Evolutionary conservation across 208 protist species (phyloP).

Genomic region (Acanthamoeba castellanii): DNA sequence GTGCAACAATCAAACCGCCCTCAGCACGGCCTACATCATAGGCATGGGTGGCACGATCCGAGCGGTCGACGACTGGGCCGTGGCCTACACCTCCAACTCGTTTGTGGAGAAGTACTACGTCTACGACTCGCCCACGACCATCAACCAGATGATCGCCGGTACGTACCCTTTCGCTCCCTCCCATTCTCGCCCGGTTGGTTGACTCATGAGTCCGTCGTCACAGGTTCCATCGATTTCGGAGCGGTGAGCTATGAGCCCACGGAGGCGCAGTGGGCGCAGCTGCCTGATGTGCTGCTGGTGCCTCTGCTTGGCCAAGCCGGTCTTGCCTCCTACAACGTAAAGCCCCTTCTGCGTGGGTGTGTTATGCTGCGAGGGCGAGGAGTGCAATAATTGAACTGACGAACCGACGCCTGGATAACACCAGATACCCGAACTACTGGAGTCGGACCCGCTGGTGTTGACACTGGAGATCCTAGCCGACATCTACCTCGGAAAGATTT

Average conservation of each 20-base stretch:
- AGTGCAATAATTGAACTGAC: no score
- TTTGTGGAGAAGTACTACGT: conserved; percentile 32
- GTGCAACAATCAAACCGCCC: conserved; percentile 10
- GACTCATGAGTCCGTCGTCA: not conserved
- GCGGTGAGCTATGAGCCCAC: conserved; percentile 10
- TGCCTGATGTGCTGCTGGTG: not conserved
- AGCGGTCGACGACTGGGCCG: conserved; percentile 2
- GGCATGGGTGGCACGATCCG: conserved; percentile 20
- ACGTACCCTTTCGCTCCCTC: not conserved
- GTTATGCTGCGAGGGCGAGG: not conserved
- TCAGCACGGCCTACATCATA: not conserved
- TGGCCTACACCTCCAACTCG: not conserved
- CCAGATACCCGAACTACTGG: not conserved
- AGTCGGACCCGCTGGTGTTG: not conserved
- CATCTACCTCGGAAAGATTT: not conserved
- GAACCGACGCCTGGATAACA: not conserved
- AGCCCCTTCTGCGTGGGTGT: not conserved
- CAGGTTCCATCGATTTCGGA: not conserved
- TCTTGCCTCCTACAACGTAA: not conserved
- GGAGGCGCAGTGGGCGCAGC: not conserved
- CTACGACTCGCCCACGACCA: conserved; percentile 1
- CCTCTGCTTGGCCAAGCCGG: not conserved
- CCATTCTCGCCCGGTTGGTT: not conserved
- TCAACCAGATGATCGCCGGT: conserved; percentile 20
- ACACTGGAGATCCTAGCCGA: not conserved